These are phyloP conservation scores for Pseudofabraea citricarpa DNA, from an alignment of 2,329 filamentous ascomycete species.

Conservation along the genomic window DNA sequence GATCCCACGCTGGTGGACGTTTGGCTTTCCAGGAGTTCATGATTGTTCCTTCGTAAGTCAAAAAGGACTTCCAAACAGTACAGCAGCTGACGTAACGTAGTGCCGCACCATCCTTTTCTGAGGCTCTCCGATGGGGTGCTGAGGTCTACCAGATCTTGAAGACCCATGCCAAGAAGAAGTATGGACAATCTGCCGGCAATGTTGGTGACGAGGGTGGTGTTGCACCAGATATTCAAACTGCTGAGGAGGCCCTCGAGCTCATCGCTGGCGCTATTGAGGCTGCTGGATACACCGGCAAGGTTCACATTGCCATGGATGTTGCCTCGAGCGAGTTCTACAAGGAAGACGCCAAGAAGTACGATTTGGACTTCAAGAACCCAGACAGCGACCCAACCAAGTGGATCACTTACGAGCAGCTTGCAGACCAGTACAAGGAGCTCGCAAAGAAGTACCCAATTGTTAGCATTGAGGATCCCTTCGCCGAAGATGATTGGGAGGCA, in stretches of 20 bases:
- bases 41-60: slow-evolving; percentile 76
- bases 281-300: slow-evolving; percentile 91
- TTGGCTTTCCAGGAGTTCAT: slow-evolving; percentile 96
- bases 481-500: slow-evolving; percentile 99
- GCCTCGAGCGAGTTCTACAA: slow-evolving; percentile 99
- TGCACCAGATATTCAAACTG: slow-evolving; percentile 95
- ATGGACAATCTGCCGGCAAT: slow-evolving; percentile 97
- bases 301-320: slow-evolving; percentile 99
- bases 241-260: slow-evolving; percentile 93
- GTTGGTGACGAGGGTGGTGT: slow-evolving; percentile 99
- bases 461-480: slow-evolving; percentile 98
- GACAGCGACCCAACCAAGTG: slow-evolving; percentile 94
- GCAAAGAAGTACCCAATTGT: slow-evolving; percentile 97
- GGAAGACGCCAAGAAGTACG: slow-evolving; percentile 95
- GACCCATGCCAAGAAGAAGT: slow-evolving; percentile 96
- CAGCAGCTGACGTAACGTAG: slow-evolving; percentile 34
- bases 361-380: slow-evolving; percentile 99
- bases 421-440: slow-evolving; percentile 82
- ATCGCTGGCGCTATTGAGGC: slow-evolving; percentile 92
- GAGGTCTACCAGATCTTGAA: slow-evolving; percentile 99
- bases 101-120: slow-evolving; percentile 82
- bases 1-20: slow-evolving; percentile 95
- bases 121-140: slow-evolving; percentile 92
- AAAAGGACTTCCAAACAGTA: background rate
- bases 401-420: slow-evolving; percentile 97